A percentile compares a stretch with the other conserved stretches of the same genome.
Conservation (phyloP, 2,329 filamentous ascomycete genomes). For the Fusarium anguioides region DNA sequence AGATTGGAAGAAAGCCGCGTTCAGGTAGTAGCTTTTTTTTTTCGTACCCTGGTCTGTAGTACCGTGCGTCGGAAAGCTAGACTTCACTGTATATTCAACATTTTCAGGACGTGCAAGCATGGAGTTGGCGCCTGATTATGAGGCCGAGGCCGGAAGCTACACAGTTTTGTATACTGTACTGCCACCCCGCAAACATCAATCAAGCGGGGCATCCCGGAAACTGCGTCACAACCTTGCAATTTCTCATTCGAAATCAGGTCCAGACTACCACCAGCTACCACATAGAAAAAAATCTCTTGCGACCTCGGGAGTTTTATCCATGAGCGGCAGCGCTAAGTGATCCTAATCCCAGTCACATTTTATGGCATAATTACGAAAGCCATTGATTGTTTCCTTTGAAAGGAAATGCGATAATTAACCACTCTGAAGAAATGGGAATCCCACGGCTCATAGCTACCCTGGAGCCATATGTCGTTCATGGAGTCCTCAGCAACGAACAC, state of each 20-base stretch:
- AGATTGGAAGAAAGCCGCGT: constrained; percentile 37
- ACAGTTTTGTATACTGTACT: constrained; percentile 31
- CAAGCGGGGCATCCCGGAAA: constrained; percentile 42
- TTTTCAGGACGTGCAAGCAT: constrained; percentile 2
- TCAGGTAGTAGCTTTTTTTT: constrained; percentile 42
- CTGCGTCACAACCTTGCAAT: constrained; percentile 19
- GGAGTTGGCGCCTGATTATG: not conserved
- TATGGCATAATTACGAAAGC: not conserved
- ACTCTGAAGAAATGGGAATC: constrained; percentile 64
- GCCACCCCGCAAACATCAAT: constrained; percentile 24
- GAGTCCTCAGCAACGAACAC: constrained; percentile 54
- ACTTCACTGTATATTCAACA: constrained; percentile 1
- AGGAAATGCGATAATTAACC: not conserved
- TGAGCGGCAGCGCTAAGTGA: not conserved
- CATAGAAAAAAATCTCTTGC: not conserved
- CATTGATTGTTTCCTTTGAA: not conserved
- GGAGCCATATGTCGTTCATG: constrained; percentile 60
- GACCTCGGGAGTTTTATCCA: not conserved
- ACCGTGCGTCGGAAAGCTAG: constrained; percentile 10
- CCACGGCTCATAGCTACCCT: constrained; percentile 65
- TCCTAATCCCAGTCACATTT: not conserved
- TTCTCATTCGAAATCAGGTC: not conserved
- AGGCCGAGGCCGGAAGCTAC: not conserved
- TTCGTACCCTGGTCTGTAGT: constrained; percentile 27
- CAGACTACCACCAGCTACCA: not conserved